phyloP scores from a whole-genome alignment of 257 asterid genomes.

The Salvia hispanica region DNA sequence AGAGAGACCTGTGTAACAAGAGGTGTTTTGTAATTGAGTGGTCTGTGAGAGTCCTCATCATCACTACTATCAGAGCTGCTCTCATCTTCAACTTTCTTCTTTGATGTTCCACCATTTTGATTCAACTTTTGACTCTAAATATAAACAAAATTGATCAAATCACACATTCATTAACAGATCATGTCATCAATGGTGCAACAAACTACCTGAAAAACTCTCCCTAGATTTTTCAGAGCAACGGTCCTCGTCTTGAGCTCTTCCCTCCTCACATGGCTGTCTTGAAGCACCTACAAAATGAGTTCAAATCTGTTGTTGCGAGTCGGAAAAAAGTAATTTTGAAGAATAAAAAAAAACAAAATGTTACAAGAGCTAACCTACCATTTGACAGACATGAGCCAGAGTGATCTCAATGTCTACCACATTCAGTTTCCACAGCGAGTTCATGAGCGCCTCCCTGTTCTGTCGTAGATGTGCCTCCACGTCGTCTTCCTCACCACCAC shows the following conservation, averaged over 20 bases:
- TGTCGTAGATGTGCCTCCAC: constrained; percentile 68
- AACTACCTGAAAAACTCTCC: constrained; percentile 66
- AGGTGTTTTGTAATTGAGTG: constrained; percentile 78
- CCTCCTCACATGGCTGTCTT: constrained; percentile 60
- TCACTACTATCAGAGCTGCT: constrained; percentile 80
- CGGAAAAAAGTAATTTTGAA: neutral
- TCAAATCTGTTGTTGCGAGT: neutral
- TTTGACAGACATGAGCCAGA: constrained; percentile 76
- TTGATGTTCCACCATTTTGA: constrained; percentile 56
- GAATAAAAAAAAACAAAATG: no score
- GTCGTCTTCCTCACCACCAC: constrained; percentile 56
- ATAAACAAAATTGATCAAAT: neutral
- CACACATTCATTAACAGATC: neutral
- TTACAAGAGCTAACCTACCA: constrained; percentile 49
- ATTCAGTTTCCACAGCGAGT: constrained; percentile 84
- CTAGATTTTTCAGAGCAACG: constrained; percentile 64
- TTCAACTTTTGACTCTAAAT: constrained; percentile 49
- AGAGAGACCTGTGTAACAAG: constrained; percentile 80
- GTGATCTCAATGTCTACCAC: constrained; percentile 90
- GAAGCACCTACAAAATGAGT: constrained; percentile 59
- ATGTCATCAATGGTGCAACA: neutral
- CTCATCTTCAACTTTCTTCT: constrained; percentile 63
- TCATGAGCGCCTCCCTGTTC: constrained; percentile 72
- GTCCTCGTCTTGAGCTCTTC: constrained; percentile 67
- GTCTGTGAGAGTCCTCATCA: constrained; percentile 65